Evolutionary conservation across 75 land plant species (phyloP).

Genomic region (Selaginella moellendorffii): DNA sequence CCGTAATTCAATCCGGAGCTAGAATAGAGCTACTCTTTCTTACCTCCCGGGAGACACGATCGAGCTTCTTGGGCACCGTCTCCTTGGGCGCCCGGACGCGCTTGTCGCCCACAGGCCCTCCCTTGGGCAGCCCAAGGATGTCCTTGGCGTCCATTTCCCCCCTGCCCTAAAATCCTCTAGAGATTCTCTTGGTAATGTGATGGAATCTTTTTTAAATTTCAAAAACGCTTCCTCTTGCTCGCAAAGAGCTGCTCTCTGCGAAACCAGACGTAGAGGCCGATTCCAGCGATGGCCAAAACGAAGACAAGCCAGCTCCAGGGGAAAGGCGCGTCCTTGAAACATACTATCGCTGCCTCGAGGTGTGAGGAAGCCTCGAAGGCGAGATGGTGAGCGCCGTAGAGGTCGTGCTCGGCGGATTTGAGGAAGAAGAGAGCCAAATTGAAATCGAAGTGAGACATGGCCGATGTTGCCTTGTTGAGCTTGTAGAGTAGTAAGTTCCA

Average conservation of each 20-base stretch:
- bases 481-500: conserved; percentile 80
- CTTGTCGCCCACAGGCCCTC: conserved; percentile 36
- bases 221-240: conserved; percentile 85
- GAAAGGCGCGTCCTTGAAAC: conserved; percentile 91
- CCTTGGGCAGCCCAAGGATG: conserved; percentile 80
- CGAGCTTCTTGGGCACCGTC: conserved; percentile 61
- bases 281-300: conserved; percentile 16
- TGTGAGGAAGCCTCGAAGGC: conserved; percentile 59
- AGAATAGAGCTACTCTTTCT: too few species aligned
- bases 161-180: neutral
- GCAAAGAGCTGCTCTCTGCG: conserved; percentile 63
- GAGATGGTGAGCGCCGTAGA: conserved; percentile 52
- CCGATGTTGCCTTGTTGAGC: conserved; percentile 62
- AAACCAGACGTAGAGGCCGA: conserved; percentile 32
- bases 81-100: conserved; percentile 60
- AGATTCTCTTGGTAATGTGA: neutral
- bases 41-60: conserved; percentile 93
- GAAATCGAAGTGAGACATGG: conserved; percentile 79
- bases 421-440: conserved; percentile 65
- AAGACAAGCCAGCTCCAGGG: conserved; percentile 58
- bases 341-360: conserved; percentile 60
- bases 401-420: conserved; percentile 82
- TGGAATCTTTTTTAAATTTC: conserved; percentile 9
- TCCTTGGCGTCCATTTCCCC: conserved; percentile 67
- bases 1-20: too few species aligned